phyloP scores from a whole-genome alignment of 2,329 filamentous ascomycete genomes.

The Paracorniculantispora psalliotae region DNA sequence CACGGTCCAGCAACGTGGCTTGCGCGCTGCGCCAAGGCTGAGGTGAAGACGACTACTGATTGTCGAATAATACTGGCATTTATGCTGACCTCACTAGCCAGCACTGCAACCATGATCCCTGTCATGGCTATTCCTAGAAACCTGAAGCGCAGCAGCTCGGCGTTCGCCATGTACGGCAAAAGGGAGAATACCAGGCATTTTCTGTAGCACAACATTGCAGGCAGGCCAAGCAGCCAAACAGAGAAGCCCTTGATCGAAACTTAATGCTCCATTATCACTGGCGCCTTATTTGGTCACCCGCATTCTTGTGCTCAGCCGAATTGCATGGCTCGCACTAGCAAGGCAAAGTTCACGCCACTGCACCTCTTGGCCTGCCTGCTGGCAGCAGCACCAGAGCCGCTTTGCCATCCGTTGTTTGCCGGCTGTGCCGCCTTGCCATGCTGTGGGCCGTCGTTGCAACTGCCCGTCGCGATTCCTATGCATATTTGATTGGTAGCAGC shows the following conservation, averaged over 20 bases:
- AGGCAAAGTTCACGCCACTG: constrained; percentile 1
- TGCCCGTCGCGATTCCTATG: neutral
- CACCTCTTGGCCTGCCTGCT: neutral
- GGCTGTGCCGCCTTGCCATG: neutral
- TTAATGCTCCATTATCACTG: neutral
- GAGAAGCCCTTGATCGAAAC: neutral
- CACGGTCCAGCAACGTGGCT: neutral
- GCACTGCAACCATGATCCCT: neutral
- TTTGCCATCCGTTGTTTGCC: neutral
- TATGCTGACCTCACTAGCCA: neutral
- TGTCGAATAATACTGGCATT: no score
- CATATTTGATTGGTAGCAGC: neutral
- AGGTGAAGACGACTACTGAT: neutral
- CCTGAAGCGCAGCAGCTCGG: neutral
- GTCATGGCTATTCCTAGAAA: neutral
- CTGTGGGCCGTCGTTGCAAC: neutral
- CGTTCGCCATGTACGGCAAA: neutral
- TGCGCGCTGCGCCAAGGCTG: neutral
- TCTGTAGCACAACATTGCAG: neutral
- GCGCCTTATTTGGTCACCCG: constrained; percentile 4
- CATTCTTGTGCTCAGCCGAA: constrained; percentile 7
- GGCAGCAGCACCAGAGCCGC: neutral
- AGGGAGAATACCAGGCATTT: neutral
- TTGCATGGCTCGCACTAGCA: neutral
- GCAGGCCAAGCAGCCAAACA: neutral